Evolutionary conservation across 768 basidiomycete genomes (phyloP).

Genomic region (Amanita rimosa): DNA sequence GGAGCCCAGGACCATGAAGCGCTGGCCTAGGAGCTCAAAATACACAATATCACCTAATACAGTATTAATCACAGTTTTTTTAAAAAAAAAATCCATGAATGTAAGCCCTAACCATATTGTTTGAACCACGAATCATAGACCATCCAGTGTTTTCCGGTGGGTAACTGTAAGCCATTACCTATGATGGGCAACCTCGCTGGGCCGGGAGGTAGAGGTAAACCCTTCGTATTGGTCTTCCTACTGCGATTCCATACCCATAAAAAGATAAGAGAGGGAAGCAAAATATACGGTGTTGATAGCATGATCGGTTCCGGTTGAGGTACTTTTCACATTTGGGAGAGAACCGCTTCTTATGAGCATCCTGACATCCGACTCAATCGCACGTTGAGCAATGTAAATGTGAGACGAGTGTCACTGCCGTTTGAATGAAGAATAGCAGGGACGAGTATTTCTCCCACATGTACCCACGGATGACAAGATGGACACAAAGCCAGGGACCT

Average conservation of each 20-base stretch:
- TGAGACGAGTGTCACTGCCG: too few species aligned
- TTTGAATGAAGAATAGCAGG: too few species aligned
- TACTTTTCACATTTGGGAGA: background rate
- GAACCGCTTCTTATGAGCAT: background rate
- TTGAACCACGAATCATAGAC: slow-evolving; percentile 12
- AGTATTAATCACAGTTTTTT: background rate
- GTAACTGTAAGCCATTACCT: slow-evolving; percentile 12
- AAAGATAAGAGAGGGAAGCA: background rate
- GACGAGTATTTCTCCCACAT: too few species aligned
- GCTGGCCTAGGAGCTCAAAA: slow-evolving; percentile 8
- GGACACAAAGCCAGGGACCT: too few species aligned
- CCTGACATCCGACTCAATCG: too few species aligned
- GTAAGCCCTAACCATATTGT: slow-evolving; percentile 10
- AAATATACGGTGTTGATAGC: background rate
- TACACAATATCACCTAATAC: slow-evolving; percentile 10
- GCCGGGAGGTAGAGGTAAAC: slow-evolving; percentile 12
- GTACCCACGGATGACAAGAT: too few species aligned
- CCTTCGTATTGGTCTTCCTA: background rate
- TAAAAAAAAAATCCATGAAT: too few species aligned
- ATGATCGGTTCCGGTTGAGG: background rate
- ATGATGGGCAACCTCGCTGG: slow-evolving; percentile 13
- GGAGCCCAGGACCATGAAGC: slow-evolving; percentile 7
- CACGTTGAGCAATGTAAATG: too few species aligned
- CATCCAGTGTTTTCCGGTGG: slow-evolving; percentile 13
- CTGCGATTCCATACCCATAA: background rate